A percentile compares a stretch with the other conserved stretches of the same genome.
phyloP scores from a whole-genome alignment of 768 basidiomycete genomes.

The Gloeophyllum trabeum region DNA sequence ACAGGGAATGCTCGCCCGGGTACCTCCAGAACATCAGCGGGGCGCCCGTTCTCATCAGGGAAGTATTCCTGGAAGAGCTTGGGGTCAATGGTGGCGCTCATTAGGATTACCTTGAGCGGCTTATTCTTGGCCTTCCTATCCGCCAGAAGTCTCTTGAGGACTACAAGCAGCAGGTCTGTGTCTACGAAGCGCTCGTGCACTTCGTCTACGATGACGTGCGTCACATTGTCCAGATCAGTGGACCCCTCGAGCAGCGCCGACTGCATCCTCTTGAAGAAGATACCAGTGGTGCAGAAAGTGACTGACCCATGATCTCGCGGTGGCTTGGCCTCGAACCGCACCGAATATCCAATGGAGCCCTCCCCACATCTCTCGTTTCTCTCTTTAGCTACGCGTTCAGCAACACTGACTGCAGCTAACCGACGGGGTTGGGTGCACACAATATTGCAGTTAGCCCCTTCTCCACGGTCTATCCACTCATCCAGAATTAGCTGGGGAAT shows the following conservation, averaged over 20 bases:
- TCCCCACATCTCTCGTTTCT: constrained; percentile 60
- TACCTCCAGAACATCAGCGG: constrained; percentile 65
- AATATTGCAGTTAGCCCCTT: constrained; percentile 80
- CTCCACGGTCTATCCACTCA: constrained; percentile 62
- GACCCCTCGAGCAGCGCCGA: constrained; percentile 41
- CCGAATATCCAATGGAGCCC: constrained; percentile 76
- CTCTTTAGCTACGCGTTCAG: constrained; percentile 85
- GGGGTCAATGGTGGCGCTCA: constrained; percentile 95
- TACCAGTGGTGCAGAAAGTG: constrained; percentile 89
- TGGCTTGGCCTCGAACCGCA: constrained; percentile 76
- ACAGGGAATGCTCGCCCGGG: constrained; percentile 94
- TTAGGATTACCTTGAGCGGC: constrained; percentile 79
- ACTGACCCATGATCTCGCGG: constrained; percentile 77
- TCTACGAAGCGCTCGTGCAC: constrained; percentile 94
- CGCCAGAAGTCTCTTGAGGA: constrained; percentile 72
- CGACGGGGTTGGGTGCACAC: constrained; percentile 91
- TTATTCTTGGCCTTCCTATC: constrained; percentile 60
- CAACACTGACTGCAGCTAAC: constrained; percentile 85
- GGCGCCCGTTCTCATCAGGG: constrained; percentile 41
- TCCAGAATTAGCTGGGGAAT: constrained; percentile 90
- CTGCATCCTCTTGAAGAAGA: constrained; percentile 83
- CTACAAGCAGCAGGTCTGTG: constrained; percentile 81
- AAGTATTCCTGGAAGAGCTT: constrained; percentile 87
- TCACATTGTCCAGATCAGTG: constrained; percentile 57
- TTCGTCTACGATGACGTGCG: constrained; percentile 91